Evolutionary conservation across 2,329 filamentous ascomycete genomes (phyloP), one percentile per base, ranked within the genome.

Genomic region (Aureobasidium sp.): DNA sequence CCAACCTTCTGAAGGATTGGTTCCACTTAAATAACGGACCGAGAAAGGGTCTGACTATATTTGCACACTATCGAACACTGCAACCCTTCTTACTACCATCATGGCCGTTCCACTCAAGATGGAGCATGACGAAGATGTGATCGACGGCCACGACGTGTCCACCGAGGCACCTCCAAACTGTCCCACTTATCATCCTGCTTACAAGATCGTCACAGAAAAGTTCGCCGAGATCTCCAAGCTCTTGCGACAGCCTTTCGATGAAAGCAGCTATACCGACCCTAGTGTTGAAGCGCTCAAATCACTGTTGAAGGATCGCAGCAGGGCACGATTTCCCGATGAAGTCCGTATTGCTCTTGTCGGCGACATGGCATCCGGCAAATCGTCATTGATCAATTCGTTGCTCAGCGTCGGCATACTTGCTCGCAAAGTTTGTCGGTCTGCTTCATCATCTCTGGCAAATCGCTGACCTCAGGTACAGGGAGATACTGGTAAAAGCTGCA

Each of bases 321-420:
- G 32, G 44, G 55, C 41, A 32, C 13, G 7, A 32, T 63, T 30
- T 62, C 61, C 25, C 52, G 58, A 55, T 7, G 25, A 55, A 37
- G 52, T 55, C 16, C 52, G 52, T 36, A 49, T 67, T 15, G 63
- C 63, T 2, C 25, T 68, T 8, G 29, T 36, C 5, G 66, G 67
- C 0, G 57, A 65, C 44, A 69, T 68, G 66, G 58, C 30, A 3
- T 34, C 63, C 4, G 67, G 67, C 62, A 69, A 69, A 44, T 69
- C 67, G 58, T 62, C 63, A 1, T 21, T 63, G 2, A 64, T 69
- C 63, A 69, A 69, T 42, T 68, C 67, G 1, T 45, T 69, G 2
- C 59, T 69, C 1, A 62, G 62, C n/a, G 25, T 64, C 9, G 66
- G 65, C 27, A 64, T 36, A 8, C 63, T 69, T 34, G 68, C 68